phyloP scores from a whole-genome alignment of 1,284 basidiomycete species.

The Hymenochaete sp. region DNA sequence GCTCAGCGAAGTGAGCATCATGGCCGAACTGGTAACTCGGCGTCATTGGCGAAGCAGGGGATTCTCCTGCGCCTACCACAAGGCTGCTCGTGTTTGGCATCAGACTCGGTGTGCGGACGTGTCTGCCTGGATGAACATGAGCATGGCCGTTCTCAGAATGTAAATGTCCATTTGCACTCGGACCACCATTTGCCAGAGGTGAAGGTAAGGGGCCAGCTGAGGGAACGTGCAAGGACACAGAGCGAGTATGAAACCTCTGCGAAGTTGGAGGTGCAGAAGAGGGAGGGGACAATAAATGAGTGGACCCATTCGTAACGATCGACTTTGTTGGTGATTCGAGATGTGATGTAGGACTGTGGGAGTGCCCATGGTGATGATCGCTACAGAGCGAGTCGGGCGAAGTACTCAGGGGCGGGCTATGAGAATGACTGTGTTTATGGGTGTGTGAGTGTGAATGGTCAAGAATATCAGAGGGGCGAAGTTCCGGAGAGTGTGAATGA shows the following conservation, averaged over 20 bases:
- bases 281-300: no score
- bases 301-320: slow-evolving; percentile 1
- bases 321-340: slow-evolving; percentile 3
- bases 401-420: slow-evolving; percentile 4
- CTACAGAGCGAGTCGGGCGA: slow-evolving; percentile 10
- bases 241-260: slow-evolving; percentile 14
- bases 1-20: slow-evolving; percentile 49
- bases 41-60: slow-evolving; percentile 39
- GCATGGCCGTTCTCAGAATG: not conserved
- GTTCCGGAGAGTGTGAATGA: slow-evolving; percentile 29
- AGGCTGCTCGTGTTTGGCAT: slow-evolving; percentile 9
- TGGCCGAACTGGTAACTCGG: slow-evolving; percentile 53
- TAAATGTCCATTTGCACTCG: not conserved
- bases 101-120: slow-evolving; percentile 12
- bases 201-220: not conserved
- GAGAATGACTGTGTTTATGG: slow-evolving; percentile 19
- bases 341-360: slow-evolving; percentile 1
- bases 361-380: slow-evolving; percentile 8
- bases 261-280: slow-evolving; percentile 11
- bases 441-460: slow-evolving; percentile 23
- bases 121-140: not conserved
- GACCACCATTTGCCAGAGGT: slow-evolving; percentile 2
- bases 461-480: slow-evolving; percentile 28
- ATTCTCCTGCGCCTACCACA: slow-evolving; percentile 6
- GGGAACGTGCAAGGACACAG: slow-evolving; percentile 16